Percentiles rank a stretch among this genome's conserved stretches.
Evolutionary conservation across 768 basidiomycete genomes (phyloP).

Genomic region (Tylopilus felleus): DNA sequence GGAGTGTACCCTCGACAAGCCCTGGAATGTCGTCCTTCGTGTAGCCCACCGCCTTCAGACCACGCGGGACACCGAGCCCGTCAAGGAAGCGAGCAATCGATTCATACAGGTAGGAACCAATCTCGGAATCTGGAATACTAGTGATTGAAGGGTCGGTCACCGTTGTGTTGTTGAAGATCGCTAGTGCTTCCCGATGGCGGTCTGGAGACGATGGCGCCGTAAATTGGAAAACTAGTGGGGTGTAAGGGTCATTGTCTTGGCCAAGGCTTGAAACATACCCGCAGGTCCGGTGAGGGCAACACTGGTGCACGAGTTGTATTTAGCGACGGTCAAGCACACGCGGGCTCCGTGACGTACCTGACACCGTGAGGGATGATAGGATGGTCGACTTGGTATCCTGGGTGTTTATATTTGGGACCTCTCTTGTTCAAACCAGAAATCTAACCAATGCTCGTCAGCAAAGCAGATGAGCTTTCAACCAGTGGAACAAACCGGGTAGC

Average conservation of each 20-base stretch:
- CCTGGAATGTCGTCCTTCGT: conserved; percentile 58
- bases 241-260: background rate
- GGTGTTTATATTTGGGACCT: conserved; percentile 87
- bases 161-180: conserved; percentile 71
- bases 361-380: conserved; percentile 95
- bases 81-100: conserved; percentile 88
- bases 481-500: conserved; percentile 62
- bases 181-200: conserved; percentile 84
- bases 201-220: conserved; percentile 92
- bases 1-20: conserved; percentile 89
- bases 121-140: conserved; percentile 71
- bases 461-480: background rate
- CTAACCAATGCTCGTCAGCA: conserved; percentile 35
- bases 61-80: conserved; percentile 78
- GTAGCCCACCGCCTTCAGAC: conserved; percentile 80
- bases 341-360: conserved; percentile 40
- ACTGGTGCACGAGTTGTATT: conserved; percentile 32
- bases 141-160: conserved; percentile 66
- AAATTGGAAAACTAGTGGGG: conserved; percentile 76
- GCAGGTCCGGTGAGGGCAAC: conserved; percentile 91
- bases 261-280: conserved; percentile 37
- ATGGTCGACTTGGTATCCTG: conserved; percentile 79
- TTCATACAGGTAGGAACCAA: conserved; percentile 79
- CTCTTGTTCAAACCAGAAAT: conserved; percentile 94
- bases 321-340: background rate